A percentile compares a stretch with the other conserved stretches of the same genome.
phyloP scores from a whole-genome alignment of 139 green algal species.

The Pseudopediastrum boryanum region DNA sequence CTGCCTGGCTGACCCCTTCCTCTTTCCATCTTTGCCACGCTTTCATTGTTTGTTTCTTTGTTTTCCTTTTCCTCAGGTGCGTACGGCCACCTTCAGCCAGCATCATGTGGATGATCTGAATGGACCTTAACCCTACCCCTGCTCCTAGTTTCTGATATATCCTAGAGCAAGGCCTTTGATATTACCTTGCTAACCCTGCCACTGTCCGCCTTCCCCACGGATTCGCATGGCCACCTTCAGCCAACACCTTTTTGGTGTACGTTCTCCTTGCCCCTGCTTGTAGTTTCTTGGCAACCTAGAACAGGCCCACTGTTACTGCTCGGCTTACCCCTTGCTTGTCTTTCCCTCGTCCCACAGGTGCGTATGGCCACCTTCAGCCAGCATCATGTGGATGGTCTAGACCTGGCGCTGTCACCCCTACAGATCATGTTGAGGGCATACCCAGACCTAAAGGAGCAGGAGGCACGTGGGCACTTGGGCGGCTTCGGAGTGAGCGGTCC shows the following conservation, averaged over 20 bases:
- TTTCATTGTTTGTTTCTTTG: no score
- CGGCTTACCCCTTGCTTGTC: no score
- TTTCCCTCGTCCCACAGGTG: slow-evolving; percentile 49
- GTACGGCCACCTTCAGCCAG: slow-evolving; percentile 93
- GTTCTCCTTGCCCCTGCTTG: no score
- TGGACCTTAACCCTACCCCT: no score
- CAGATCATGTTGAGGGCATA: slow-evolving; percentile 56
- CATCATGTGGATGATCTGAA: slow-evolving; percentile 97
- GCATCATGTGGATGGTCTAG: slow-evolving; percentile 96
- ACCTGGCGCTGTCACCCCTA: slow-evolving; percentile 85
- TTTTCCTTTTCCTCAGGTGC: slow-evolving; percentile 52
- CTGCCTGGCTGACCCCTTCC: no score
- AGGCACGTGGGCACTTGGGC: slow-evolving; percentile 78
- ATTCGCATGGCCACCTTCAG: slow-evolving; percentile 92
- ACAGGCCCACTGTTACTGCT: no score
- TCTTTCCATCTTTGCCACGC: no score
- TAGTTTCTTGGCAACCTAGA: no score
- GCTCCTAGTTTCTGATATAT: no score
- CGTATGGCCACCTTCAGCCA: slow-evolving; percentile 94
- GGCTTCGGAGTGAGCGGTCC: slow-evolving; percentile 86
- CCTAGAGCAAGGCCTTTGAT: no score
- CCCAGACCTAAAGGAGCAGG: slow-evolving; percentile 65
- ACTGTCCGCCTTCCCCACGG: slow-evolving; percentile 36
- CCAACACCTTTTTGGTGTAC: no score
- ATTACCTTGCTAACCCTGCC: no score